These are phyloP conservation scores for Dipodascus albidus DNA, from an alignment of 805 yeast genomes.

Conservation along the genomic window DNA sequence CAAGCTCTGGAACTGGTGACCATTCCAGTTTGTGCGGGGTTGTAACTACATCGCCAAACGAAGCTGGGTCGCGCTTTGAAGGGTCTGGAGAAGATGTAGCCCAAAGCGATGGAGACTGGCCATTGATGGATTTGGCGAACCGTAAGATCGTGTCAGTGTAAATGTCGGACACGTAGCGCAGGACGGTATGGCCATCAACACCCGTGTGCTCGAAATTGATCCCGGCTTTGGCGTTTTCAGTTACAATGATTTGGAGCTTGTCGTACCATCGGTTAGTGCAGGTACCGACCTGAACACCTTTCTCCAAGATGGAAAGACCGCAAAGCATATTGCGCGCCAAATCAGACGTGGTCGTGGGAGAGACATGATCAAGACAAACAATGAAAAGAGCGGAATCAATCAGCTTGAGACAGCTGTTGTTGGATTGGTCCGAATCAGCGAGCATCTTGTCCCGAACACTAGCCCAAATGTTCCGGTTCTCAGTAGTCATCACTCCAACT, in stretches of 20 bases:
- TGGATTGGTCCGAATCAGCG: constrained; percentile 32
- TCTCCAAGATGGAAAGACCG: constrained; percentile 66
- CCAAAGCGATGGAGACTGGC: constrained; percentile 67
- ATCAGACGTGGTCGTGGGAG: constrained; percentile 42
- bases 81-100: constrained; percentile 39
- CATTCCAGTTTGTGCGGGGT: constrained; percentile 84
- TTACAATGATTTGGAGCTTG: constrained; percentile 76
- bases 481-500: constrained; percentile 88
- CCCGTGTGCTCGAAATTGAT: constrained; percentile 86
- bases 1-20: constrained; percentile 68
- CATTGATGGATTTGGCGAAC: constrained; percentile 75
- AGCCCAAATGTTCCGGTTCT: constrained; percentile 86
- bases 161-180: constrained; percentile 78
- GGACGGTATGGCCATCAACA: constrained; percentile 90
- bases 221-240: constrained; percentile 86
- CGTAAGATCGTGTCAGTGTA: constrained; percentile 83
- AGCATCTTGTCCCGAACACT: constrained; percentile 44
- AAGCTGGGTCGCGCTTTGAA: constrained; percentile 30
- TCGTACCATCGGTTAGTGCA: constrained; percentile 95
- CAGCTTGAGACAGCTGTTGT: constrained; percentile 59
- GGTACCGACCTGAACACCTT: constrained; percentile 87
- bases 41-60: constrained; percentile 37
- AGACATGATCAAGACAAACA: constrained; percentile 72
- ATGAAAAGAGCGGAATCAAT: constrained; percentile 76
- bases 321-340: constrained; percentile 78